A percentile compares a stretch with the other conserved stretches of the same genome.
Conservation (phyloP, 805 yeast genomes). For the Candida pseudofarinosa region DNA sequence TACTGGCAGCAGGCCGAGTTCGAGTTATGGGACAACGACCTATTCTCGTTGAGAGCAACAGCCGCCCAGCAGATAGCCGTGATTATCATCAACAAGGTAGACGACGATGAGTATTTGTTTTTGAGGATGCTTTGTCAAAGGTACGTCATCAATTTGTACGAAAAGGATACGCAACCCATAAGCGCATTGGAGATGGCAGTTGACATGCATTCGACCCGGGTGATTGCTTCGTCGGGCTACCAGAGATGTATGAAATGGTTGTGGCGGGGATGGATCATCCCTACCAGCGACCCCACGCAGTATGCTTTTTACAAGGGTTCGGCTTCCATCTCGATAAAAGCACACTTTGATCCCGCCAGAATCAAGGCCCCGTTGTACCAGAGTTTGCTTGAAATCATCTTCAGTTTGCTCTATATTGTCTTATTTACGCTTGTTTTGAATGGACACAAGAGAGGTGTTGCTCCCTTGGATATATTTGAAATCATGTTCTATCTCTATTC, state of each 20-base stretch:
- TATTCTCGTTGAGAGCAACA: constrained; percentile 54
- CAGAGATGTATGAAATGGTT: constrained; percentile 86
- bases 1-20: constrained; percentile 54
- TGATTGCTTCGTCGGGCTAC: constrained; percentile 76
- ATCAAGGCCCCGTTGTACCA: constrained; percentile 84
- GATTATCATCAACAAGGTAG: constrained; percentile 58
- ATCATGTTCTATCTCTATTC: constrained; percentile 61
- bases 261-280: constrained; percentile 92
- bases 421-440: constrained; percentile 65
- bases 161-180: constrained; percentile 57
- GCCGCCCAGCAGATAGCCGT: constrained; percentile 78
- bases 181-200: constrained; percentile 82
- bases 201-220: constrained; percentile 74
- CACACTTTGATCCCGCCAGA: constrained; percentile 79
- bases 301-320: constrained; percentile 63
- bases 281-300: constrained; percentile 63
- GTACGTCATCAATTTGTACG: constrained; percentile 61
- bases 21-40: constrained; percentile 65
- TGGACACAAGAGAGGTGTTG: constrained; percentile 40
- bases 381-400: constrained; percentile 62
- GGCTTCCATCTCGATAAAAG: constrained; percentile 46
- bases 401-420: constrained; percentile 59
- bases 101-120: constrained; percentile 59
- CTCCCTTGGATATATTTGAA: constrained; percentile 44
- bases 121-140: constrained; percentile 75